phyloP scores from a whole-genome alignment of 2,329 filamentous ascomycete genomes.

The Scedosporium dehoogii region DNA sequence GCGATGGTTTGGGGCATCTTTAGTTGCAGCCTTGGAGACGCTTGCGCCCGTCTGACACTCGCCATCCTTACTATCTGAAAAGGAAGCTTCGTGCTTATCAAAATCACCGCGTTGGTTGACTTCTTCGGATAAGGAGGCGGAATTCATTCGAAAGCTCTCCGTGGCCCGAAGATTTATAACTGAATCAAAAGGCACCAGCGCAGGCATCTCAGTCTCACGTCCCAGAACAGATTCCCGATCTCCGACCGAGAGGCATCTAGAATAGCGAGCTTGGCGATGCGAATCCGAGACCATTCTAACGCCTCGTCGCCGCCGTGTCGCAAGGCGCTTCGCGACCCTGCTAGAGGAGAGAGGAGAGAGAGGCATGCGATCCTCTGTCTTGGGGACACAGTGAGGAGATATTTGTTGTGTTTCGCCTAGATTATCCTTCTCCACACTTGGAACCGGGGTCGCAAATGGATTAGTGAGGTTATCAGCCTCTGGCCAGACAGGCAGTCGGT shows the following conservation, averaged over 20 bases:
- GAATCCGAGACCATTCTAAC: background rate
- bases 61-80: background rate
- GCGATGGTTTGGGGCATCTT: background rate
- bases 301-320: background rate
- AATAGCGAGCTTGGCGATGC: background rate
- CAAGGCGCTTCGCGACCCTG: background rate
- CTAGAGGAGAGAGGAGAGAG: background rate
- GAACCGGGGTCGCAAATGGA: background rate
- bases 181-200: background rate
- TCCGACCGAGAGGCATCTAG: background rate
- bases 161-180: background rate
- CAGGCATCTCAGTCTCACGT: background rate
- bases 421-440: background rate
- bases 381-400: background rate
- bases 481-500: background rate
- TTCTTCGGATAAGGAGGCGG: background rate
- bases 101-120: background rate
- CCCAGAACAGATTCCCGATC: background rate
- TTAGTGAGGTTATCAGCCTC: background rate
- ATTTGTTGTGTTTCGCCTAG: background rate
- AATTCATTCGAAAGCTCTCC: background rate
- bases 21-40: background rate
- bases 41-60: background rate
- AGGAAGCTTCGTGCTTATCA: background rate
- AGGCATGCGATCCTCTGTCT: background rate